Evolutionary conservation across 768 basidiomycete species (phyloP).

Genomic region (Pulveroboletus sp.): DNA sequence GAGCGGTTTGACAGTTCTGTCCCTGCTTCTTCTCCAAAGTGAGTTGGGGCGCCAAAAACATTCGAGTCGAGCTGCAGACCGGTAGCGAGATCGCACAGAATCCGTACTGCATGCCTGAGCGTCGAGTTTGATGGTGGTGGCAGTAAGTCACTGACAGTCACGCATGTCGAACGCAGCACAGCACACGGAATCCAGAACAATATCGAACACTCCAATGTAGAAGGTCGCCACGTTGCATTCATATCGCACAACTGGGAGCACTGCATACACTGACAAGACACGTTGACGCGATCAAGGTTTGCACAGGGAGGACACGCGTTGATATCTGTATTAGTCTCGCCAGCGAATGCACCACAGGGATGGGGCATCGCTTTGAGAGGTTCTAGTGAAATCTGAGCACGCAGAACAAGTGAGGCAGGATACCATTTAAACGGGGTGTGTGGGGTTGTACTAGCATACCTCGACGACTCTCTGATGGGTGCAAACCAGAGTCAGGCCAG

Average conservation of each 20-base stretch:
- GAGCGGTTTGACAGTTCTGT: neutral
- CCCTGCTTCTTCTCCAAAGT: conserved; percentile 1
- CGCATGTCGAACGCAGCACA: conserved; percentile 16
- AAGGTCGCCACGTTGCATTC: conserved; percentile 3
- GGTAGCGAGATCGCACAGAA: neutral
- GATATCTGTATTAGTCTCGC: conserved; percentile 4
- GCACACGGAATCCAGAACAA: conserved; percentile 7
- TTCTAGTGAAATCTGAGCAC: conserved; percentile 15
- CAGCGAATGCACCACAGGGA: conserved; percentile 11
- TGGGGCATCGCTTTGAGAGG: conserved; percentile 17
- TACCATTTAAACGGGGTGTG: conserved; percentile 21
- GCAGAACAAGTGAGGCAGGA: conserved; percentile 29
- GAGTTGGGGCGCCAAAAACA: neutral
- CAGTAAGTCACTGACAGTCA: no score
- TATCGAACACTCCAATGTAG: conserved; percentile 1
- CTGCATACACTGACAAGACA: no score
- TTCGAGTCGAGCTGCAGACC: neutral
- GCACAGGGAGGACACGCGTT: conserved; percentile 15
- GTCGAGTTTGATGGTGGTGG: no score
- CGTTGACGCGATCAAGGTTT: conserved; percentile 10
- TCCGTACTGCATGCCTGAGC: no score
- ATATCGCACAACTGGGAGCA: no score
- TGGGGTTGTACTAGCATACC: conserved; percentile 18
- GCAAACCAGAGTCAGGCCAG: conserved; percentile 25
- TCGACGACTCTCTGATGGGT: conserved; percentile 20